Conservation (phyloP, 2,329 filamentous ascomycete species). For the Aureobasidium musti region DNA sequence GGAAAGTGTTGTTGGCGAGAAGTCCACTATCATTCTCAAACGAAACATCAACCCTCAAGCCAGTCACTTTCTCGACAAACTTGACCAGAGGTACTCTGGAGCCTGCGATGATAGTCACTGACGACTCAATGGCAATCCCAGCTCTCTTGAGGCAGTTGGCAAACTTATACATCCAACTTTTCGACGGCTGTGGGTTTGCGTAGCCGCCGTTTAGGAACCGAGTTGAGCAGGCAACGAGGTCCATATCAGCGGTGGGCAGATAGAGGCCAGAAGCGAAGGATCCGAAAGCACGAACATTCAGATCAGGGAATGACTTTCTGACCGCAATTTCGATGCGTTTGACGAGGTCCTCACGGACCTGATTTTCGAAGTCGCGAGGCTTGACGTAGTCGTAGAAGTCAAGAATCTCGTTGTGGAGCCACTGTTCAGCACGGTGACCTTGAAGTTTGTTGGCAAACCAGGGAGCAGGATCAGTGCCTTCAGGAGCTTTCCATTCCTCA, state of each 20-base stretch:
- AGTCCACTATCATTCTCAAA: conserved; percentile 90
- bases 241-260: conserved; percentile 84
- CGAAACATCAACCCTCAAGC: conserved; percentile 85
- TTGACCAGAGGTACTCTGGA: conserved; percentile 93
- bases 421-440: conserved; percentile 50
- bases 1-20: conserved; percentile 76
- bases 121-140: conserved; percentile 59
- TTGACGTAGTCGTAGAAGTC: conserved; percentile 86
- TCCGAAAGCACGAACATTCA: conserved; percentile 76
- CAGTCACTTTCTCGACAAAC: conserved; percentile 75
- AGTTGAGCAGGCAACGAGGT: conserved; percentile 75
- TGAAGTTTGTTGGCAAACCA: conserved; percentile 53
- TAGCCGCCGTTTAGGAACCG: conserved; percentile 60
- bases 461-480: conserved; percentile 55
- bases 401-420: conserved; percentile 80
- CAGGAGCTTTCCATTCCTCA: conserved; percentile 46
- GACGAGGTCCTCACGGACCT: conserved; percentile 72
- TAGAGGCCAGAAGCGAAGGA: conserved; percentile 81
- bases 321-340: conserved; percentile 65
- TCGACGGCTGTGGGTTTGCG: conserved; percentile 31
- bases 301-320: conserved; percentile 50
- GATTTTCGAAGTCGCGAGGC: conserved; percentile 74
- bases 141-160: conserved; percentile 59
- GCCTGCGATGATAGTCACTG: conserved; percentile 67
- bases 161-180: conserved; percentile 60